Evolutionary conservation across 176 grass and related monocot genomes (phyloP).

Genomic region (maize (Zea mays)): DNA sequence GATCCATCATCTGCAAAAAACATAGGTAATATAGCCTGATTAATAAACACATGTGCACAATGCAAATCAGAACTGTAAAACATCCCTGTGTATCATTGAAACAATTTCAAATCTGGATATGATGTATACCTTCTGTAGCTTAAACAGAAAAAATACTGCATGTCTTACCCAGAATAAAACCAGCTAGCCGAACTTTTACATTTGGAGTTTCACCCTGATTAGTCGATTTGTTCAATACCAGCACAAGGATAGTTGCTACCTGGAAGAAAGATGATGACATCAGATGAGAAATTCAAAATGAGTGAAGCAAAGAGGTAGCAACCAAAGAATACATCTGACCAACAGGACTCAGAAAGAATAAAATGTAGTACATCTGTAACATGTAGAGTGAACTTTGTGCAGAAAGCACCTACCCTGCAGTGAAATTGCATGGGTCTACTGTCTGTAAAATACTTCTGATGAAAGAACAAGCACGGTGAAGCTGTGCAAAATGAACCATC

Average conservation of each 20-base stretch:
- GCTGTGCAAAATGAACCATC: conserved; percentile 31
- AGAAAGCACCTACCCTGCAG: conserved; percentile 67
- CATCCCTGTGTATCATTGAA: background rate
- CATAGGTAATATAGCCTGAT: conserved; percentile 4
- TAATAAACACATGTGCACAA: conserved; percentile 23
- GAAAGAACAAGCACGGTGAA: conserved; percentile 42
- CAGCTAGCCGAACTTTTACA: conserved; percentile 60
- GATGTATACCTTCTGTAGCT: background rate
- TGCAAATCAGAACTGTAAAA: conserved; percentile 15
- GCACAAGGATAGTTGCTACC: conserved; percentile 54
- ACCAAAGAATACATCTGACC: conserved; percentile 5
- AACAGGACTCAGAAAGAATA: background rate
- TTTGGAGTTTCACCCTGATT: conserved; percentile 30
- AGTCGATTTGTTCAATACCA: conserved; percentile 60
- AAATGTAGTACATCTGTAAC: conserved; percentile 27
- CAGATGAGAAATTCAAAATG: background rate
- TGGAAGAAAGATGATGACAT: conserved; percentile 37
- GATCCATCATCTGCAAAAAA: conserved; percentile 82
- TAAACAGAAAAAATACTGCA: conserved; percentile 6
- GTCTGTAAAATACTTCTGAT: conserved; percentile 39
- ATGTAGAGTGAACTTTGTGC: conserved; percentile 18
- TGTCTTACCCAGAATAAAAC: conserved; percentile 84
- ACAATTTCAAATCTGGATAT: conserved; percentile 10
- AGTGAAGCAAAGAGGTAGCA: conserved; percentile 4
- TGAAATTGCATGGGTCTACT: conserved; percentile 41